These are phyloP conservation scores for Ampelomyces quisqualis DNA, from an alignment of 2,329 filamentous ascomycete species.

Conservation along the genomic window DNA sequence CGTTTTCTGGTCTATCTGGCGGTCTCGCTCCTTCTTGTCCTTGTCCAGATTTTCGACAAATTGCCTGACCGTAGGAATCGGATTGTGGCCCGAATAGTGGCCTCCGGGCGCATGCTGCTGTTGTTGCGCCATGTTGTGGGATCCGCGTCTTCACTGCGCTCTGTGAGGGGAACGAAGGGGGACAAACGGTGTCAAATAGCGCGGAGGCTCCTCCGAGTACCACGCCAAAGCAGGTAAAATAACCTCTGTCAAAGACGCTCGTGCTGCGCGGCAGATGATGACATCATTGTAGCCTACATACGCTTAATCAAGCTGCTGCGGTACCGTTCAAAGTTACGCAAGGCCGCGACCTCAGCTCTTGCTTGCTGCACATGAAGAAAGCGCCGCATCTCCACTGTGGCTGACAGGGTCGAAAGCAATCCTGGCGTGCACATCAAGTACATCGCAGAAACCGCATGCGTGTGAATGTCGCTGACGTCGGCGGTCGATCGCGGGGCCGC, in stretches of 20 bases:
- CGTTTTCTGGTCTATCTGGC: constrained; percentile 63
- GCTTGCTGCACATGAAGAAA: constrained; percentile 7
- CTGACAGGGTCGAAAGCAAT: constrained; percentile 13
- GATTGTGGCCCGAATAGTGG: constrained; percentile 80
- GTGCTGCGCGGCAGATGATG: constrained; percentile 18
- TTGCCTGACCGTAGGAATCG: constrained; percentile 82
- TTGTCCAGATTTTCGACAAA: constrained; percentile 77
- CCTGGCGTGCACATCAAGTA: constrained; percentile 10
- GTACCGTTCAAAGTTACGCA: constrained; percentile 11
- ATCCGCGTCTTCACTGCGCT: constrained; percentile 8
- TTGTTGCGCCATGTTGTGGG: constrained; percentile 47
- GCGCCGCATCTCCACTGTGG: constrained; percentile 17
- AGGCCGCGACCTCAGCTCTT: constrained; percentile 9
- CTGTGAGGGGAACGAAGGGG: constrained; percentile 2
- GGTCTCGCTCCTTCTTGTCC: constrained; percentile 76
- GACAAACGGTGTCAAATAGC: constrained; percentile 2
- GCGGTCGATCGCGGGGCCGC: constrained; percentile 13
- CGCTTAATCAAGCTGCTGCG: constrained; percentile 13
- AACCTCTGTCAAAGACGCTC: constrained; percentile 6
- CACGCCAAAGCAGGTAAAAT: constrained; percentile 21
- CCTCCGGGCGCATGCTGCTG: constrained; percentile 56
- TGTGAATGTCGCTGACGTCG: constrained; percentile 17
- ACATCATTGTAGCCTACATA: too few relatives aligned
- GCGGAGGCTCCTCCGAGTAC: constrained; percentile 9
- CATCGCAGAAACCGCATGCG: too few relatives aligned